phyloP scores from a whole-genome alignment of 768 basidiomycete species.

The Mycena belliarum region DNA sequence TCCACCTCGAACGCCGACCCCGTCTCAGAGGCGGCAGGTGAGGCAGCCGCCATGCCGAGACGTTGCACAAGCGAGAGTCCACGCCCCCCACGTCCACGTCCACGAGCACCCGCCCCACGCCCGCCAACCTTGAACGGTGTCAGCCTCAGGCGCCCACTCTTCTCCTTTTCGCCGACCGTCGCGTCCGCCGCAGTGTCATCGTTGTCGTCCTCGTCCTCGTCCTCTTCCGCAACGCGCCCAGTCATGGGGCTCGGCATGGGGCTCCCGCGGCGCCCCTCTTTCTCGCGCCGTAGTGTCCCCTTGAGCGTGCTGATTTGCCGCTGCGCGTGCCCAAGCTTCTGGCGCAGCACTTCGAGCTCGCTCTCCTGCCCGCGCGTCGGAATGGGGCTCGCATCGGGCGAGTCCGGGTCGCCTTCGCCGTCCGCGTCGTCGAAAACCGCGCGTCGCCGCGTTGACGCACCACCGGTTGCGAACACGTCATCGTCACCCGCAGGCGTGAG shows the following conservation, averaged over 20 bases:
- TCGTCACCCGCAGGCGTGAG: constrained; percentile 64
- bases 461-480: constrained; percentile 68
- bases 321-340: constrained; percentile 83
- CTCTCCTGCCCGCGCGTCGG: constrained; percentile 29
- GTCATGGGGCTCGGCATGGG: constrained; percentile 44
- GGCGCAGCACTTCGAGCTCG: constrained; percentile 80
- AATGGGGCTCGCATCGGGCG: constrained; percentile 62
- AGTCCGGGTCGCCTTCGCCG: constrained; percentile 46
- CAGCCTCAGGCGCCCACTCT: constrained; percentile 37
- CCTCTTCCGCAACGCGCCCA: constrained; percentile 34
- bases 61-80: constrained; percentile 61
- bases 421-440: constrained; percentile 52
- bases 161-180: constrained; percentile 36
- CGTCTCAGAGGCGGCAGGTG: constrained; percentile 47
- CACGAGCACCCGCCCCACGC: constrained; percentile 51
- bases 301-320: constrained; percentile 83
- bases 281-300: constrained; percentile 78
- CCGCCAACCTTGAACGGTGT: constrained; percentile 59
- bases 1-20: constrained; percentile 26
- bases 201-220: constrained; percentile 49
- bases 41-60: constrained; percentile 57
- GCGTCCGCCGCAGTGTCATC: constrained; percentile 44
- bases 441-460: constrained; percentile 63
- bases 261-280: constrained; percentile 67
- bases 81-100: constrained; percentile 46